These are phyloP conservation scores for Saccharum officinarum DNA, from an alignment of 176 grass and related monocot genomes.

Conservation along the genomic window DNA sequence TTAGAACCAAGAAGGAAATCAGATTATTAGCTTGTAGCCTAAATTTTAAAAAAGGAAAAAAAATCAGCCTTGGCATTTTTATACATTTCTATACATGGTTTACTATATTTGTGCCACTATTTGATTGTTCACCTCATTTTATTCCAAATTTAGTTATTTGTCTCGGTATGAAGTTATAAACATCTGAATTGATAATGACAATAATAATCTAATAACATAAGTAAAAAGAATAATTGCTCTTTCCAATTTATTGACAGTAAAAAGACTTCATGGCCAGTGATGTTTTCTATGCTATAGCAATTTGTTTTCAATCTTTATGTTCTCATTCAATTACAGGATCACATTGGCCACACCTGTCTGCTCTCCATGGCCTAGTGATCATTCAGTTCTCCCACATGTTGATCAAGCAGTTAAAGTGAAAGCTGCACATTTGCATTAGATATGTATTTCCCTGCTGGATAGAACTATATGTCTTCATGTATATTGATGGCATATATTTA, in stretches of 20 bases:
- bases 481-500: not conserved
- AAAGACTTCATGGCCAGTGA: not conserved
- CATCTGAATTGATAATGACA: not conserved
- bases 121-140: not conserved
- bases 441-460: not conserved
- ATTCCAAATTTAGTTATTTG: not conserved
- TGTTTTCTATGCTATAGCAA: not conserved
- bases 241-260: not conserved
- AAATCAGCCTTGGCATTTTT: not conserved
- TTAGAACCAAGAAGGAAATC: conserved; percentile 6
- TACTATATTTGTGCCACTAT: not conserved
- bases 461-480: not conserved
- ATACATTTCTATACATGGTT: not conserved
- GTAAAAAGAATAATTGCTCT: not conserved
- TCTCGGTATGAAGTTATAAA: not conserved
- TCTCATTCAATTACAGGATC: not conserved
- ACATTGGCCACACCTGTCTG: not conserved
- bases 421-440: not conserved
- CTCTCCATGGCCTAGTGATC: not conserved
- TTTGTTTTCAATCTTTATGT: not conserved
- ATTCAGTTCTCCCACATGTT: not conserved
- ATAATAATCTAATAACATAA: not conserved
- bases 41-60: not conserved
- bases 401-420: not conserved
- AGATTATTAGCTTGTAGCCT: not conserved